Evolutionary conservation across 2,329 filamentous ascomycete genomes (phyloP).

Genomic region (Dactylellina haptotyla): DNA sequence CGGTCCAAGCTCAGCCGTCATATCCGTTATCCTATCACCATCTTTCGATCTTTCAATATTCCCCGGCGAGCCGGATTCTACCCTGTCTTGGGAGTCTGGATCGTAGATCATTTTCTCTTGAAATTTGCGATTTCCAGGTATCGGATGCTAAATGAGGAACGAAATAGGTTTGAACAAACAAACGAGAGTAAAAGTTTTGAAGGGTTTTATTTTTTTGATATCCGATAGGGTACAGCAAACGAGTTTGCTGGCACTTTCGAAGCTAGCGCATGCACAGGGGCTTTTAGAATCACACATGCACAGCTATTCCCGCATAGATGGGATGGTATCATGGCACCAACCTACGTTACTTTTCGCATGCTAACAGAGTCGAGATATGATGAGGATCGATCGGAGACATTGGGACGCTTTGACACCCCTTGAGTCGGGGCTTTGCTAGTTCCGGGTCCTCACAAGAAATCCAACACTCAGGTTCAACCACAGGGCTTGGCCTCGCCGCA

Average conservation of each 20-base stretch:
- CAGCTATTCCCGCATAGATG: conserved; percentile 20
- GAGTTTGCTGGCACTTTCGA: conserved; percentile 22
- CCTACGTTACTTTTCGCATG: neutral
- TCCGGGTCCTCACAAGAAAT: conserved; percentile 1
- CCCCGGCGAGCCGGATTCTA: neutral
- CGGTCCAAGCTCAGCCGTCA: conserved; percentile 5
- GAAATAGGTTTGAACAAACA: conserved; percentile 20
- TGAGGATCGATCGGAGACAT: conserved; percentile 1
- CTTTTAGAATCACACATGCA: conserved; percentile 13
- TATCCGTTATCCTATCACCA: conserved; percentile 16
- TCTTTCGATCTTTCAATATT: neutral
- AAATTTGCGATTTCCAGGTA: neutral
- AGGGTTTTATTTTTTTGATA: conserved; percentile 26
- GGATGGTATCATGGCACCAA: conserved; percentile 30
- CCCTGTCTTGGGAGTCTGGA: conserved; percentile 14
- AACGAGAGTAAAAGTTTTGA: conserved; percentile 1
- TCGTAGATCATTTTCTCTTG: conserved; percentile 2
- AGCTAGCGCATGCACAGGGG: conserved; percentile 28
- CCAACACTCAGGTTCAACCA: conserved; percentile 1
- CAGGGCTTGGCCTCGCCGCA: conserved; percentile 8
- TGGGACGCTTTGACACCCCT: neutral
- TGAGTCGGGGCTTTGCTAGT: conserved; percentile 7
- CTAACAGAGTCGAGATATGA: neutral
- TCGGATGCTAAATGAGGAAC: neutral
- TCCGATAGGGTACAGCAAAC: conserved; percentile 23